Base-by-base conservation (phyloP, 345 rosid genomes). In the Brassica nigra region DNA sequence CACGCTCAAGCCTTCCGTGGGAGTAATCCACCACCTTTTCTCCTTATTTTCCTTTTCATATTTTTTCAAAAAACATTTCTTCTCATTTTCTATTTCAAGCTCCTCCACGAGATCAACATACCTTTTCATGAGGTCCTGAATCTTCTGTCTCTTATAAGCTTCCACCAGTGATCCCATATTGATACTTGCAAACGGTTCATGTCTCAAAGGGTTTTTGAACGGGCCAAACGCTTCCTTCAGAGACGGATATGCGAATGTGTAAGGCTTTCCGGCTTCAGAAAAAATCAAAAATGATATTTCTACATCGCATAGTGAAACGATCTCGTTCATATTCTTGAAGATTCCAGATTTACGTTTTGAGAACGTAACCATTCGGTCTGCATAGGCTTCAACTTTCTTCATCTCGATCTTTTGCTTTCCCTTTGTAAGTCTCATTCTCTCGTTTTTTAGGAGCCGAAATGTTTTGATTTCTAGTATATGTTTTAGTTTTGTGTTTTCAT, bases 281-380 rank as follows among this genome's bases (percentile, higher is more conserved):
- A 80, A 86, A 12, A 79, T 73, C 14, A 83, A 31, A 4, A 87
- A 39, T 10, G 65, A 76, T 0, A 63, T 23, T 20, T 86, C 76
- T 8, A 74, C 81, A 1, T 84, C 81, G 9, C 80, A 83, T 4
- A 85, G 29, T 1, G 87, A 39, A 1, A 76, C 36, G 10, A 87
- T 34, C 70, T 89, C 89, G 34, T 81, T 81, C 14, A 85, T 76
- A 39, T 88, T 87, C 28, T 86, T 87, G 77, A 68, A 77, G 10
- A 84, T 80, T 0, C 91, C 84, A 0, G 79, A 65, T 64, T 77
- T 64, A 4, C 88, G 83, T 81, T 88, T 88, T 0, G 89, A 86
- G 73, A 86, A 86, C 6, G 84, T 64, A 1, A 82, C 64, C 81
- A 77, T 30, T 30, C 85, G 29, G n/a, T 77, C 81, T 8, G 59